A percentile compares a stretch with the other conserved stretches of the same genome.
phyloP scores from a whole-genome alignment of 371 early-diverging fungal genomes.

The Lichtheimia ornata region DNA sequence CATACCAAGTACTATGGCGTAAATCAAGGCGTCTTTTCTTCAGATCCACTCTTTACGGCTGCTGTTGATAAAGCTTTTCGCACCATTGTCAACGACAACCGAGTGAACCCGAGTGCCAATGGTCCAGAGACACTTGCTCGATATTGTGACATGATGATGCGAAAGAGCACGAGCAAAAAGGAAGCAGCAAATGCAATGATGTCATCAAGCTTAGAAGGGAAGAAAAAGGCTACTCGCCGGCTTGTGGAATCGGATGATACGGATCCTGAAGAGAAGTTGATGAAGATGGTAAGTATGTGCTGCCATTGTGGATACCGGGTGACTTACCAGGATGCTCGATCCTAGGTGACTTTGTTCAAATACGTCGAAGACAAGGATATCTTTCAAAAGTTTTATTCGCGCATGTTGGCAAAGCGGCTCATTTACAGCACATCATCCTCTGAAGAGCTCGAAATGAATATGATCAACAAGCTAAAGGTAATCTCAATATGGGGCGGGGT shows the following conservation, averaged over 20 bases:
- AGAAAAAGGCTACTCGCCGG: slow-evolving; percentile 29
- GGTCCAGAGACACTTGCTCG: slow-evolving; percentile 81
- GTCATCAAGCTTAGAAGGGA: slow-evolving; percentile 10
- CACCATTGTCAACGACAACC: slow-evolving; percentile 69
- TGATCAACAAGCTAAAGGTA: slow-evolving; percentile 80
- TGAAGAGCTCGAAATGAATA: slow-evolving; percentile 83
- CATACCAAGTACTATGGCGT: slow-evolving; percentile 68
- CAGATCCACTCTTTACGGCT: slow-evolving; percentile 74
- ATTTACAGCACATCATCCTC: slow-evolving; percentile 78
- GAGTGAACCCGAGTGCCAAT: slow-evolving; percentile 48
- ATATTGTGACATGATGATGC: slow-evolving; percentile 81
- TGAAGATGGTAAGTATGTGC: slow-evolving; percentile 35
- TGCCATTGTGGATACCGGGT: neutral
- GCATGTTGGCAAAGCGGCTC: slow-evolving; percentile 85
- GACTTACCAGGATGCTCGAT: neutral
- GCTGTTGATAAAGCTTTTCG: slow-evolving; percentile 88
- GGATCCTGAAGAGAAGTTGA: slow-evolving; percentile 60
- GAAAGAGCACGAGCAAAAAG: slow-evolving; percentile 53
- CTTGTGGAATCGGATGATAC: slow-evolving; percentile 30
- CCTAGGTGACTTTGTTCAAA: slow-evolving; percentile 75
- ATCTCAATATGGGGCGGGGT: neutral
- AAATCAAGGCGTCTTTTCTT: slow-evolving; percentile 62
- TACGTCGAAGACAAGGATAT: slow-evolving; percentile 95
- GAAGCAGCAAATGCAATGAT: slow-evolving; percentile 19
- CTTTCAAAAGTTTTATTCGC: slow-evolving; percentile 93